Percentiles rank a stretch among this genome's conserved stretches.
These are phyloP conservation scores for Alternaria angustiovoidea DNA, from an alignment of 2,329 filamentous ascomycete species.

Conservation along the genomic window DNA sequence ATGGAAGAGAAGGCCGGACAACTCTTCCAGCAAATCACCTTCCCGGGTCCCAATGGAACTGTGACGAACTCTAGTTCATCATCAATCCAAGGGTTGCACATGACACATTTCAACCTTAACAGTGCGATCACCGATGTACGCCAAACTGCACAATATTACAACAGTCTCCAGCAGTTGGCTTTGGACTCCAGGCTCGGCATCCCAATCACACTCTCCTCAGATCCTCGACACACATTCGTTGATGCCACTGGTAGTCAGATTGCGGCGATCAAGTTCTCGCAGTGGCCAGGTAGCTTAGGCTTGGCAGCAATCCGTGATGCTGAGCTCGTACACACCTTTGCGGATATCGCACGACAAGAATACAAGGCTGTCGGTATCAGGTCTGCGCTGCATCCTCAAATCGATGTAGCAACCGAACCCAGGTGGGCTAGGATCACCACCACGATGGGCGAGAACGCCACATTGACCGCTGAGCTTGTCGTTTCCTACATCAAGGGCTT, in stretches of 20 bases:
- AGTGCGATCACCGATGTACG: constrained; percentile 54
- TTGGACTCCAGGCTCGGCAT: constrained; percentile 59
- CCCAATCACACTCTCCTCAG: constrained; percentile 59
- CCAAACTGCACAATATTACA: constrained; percentile 52
- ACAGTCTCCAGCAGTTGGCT: constrained; percentile 53
- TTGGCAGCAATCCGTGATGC: constrained; percentile 59
- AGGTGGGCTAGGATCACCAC: constrained; percentile 59
- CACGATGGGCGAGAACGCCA: constrained; percentile 61
- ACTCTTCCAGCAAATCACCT: constrained; percentile 55
- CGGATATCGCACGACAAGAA: constrained; percentile 60
- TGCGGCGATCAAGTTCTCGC: constrained; percentile 55
- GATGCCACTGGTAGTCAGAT: constrained; percentile 56
- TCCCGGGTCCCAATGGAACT: constrained; percentile 45
- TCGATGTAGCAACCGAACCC: constrained; percentile 62
- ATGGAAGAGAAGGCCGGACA: constrained; percentile 60
- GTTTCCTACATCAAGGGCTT: constrained; percentile 60
- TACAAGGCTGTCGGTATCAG: constrained; percentile 56
- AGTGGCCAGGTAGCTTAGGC: constrained; percentile 62
- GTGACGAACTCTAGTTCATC: constrained; percentile 44
- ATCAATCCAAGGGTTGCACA: constrained; percentile 47
- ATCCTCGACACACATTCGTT: constrained; percentile 58
- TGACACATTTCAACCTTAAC: constrained; percentile 59
- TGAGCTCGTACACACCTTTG: constrained; percentile 57
- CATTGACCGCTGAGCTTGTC: constrained; percentile 49
- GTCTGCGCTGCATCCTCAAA: constrained; percentile 59